A percentile compares a stretch with the other conserved stretches of the same genome.
These are phyloP conservation scores for Hortaea sp. DNA, from an alignment of 2,329 filamentous ascomycete genomes.

Conservation along the genomic window DNA sequence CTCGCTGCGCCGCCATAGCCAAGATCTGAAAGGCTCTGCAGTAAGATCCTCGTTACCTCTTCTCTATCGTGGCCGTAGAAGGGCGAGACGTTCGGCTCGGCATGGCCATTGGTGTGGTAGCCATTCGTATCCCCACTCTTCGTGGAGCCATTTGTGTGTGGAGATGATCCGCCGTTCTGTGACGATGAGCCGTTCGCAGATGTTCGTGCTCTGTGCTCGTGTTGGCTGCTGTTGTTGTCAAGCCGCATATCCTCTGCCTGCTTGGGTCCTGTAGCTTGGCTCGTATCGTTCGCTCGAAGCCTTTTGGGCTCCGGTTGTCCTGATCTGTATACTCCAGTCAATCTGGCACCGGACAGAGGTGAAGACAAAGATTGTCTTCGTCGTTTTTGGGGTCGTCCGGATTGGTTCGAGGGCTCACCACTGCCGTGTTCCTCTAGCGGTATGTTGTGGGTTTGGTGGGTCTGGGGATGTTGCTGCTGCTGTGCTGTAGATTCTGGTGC, in stretches of 20 bases:
- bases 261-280: slow-evolving; percentile 18
- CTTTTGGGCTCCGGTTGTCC: slow-evolving; percentile 14
- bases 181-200: slow-evolving; percentile 26
- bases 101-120: slow-evolving; percentile 31
- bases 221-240: slow-evolving; percentile 28
- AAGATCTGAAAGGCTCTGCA: slow-evolving; percentile 81
- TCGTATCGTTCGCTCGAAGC: slow-evolving; percentile 25
- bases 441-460: slow-evolving; percentile 5
- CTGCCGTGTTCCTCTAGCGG: slow-evolving; percentile 6
- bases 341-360: slow-evolving; percentile 8
- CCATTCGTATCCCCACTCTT: slow-evolving; percentile 33
- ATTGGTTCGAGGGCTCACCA: slow-evolving; percentile 13
- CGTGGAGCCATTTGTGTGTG: slow-evolving; percentile 31
- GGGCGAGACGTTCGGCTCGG: slow-evolving; percentile 26
- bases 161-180: slow-evolving; percentile 19
- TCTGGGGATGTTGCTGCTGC: not conserved
- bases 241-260: slow-evolving; percentile 31
- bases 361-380: slow-evolving; percentile 16
- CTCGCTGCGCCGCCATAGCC: slow-evolving; percentile 72
- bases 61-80: slow-evolving; percentile 85
- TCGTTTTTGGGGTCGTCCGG: slow-evolving; percentile 21
- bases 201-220: slow-evolving; percentile 31
- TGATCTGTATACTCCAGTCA: slow-evolving; percentile 6
- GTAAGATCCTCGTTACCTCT: slow-evolving; percentile 84
- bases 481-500: slow-evolving; percentile 25